Percentiles rank a stretch among this genome's conserved stretches.
These are phyloP conservation scores for Aspergillus persii DNA, from an alignment of 2,329 filamentous ascomycete genomes.

Conservation along the genomic window DNA sequence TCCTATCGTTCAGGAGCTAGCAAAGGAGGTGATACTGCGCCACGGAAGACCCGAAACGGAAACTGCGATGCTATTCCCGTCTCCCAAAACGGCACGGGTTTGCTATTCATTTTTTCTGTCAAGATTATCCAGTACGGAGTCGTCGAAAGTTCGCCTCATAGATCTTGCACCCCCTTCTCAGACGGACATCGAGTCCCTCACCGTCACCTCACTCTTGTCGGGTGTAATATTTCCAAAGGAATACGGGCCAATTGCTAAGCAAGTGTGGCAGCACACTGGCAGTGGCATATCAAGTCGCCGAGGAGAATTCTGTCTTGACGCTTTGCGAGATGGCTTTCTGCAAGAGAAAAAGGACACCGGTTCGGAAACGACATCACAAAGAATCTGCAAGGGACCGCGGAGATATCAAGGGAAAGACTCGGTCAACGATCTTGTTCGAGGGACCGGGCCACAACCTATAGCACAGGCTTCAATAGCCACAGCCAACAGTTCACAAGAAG, in stretches of 20 bases:
- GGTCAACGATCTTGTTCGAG: slow-evolving; percentile 41
- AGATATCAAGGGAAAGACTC: slow-evolving; percentile 70
- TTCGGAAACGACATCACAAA: slow-evolving; percentile 26
- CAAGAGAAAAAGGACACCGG: slow-evolving; percentile 45
- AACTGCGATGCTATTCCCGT: slow-evolving; percentile 78
- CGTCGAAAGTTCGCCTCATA: slow-evolving; percentile 54
- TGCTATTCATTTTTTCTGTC: slow-evolving; percentile 70
- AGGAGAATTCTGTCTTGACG: slow-evolving; percentile 80
- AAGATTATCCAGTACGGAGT: slow-evolving; percentile 29
- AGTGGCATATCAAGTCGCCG: slow-evolving; percentile 88
- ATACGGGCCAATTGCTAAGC: slow-evolving; percentile 72
- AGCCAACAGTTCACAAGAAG: slow-evolving; percentile 35
- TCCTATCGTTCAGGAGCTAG: slow-evolving; percentile 73
- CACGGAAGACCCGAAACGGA: slow-evolving; percentile 57
- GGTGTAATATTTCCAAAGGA: slow-evolving; percentile 70
- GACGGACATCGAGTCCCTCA: slow-evolving; percentile 60
- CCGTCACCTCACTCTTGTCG: slow-evolving; percentile 60
- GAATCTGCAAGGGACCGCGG: slow-evolving; percentile 66
- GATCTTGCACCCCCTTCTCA: slow-evolving; percentile 56
- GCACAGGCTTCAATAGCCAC: slow-evolving; percentile 32
- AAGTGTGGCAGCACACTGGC: slow-evolving; percentile 96
- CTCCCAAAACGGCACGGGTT: slow-evolving; percentile 63
- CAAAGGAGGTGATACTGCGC: slow-evolving; percentile 62
- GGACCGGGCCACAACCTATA: slow-evolving; percentile 34
- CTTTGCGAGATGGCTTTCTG: slow-evolving; percentile 69